Conservation (phyloP, 2,329 filamentous ascomycete genomes). For the Aspergillus sp. region DNA sequence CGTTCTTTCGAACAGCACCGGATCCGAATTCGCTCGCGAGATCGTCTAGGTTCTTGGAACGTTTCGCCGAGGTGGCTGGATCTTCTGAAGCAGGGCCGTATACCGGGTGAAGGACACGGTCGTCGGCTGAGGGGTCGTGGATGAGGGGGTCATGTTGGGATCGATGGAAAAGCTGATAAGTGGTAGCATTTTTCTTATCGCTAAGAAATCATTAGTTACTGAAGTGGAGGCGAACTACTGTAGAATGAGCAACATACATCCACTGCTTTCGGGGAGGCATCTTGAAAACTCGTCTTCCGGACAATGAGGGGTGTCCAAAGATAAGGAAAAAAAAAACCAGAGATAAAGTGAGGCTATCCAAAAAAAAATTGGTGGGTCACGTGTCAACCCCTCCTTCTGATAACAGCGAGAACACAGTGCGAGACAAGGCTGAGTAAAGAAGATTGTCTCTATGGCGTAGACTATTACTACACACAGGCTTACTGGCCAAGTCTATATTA, state of each 20-base stretch:
- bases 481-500: neutral
- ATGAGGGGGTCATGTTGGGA: constrained; percentile 97
- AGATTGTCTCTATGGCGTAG: neutral
- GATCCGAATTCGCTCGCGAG: constrained; percentile 75
- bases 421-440: neutral
- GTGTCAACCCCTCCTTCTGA: constrained; percentile 15
- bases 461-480: no score
- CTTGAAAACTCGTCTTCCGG: constrained; percentile 41
- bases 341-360: constrained; percentile 17
- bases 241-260: constrained; percentile 59
- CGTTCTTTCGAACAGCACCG: constrained; percentile 75
- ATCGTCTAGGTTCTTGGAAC: constrained; percentile 70
- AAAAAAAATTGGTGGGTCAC: constrained; percentile 20
- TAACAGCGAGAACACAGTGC: neutral
- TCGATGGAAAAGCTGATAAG: constrained; percentile 92
- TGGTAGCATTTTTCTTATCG: constrained; percentile 90
- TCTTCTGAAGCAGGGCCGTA: constrained; percentile 40
- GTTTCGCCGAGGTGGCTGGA: constrained; percentile 40
- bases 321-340: constrained; percentile 23
- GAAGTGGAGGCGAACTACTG: neutral
- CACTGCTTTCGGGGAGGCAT: constrained; percentile 77
- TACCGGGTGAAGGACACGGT: constrained; percentile 84
- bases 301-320: constrained; percentile 13
- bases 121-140: constrained; percentile 84
- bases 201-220: constrained; percentile 47